Conservation (phyloP, 1,284 basidiomycete genomes). For the Ceratobasidium sp. region DNA sequence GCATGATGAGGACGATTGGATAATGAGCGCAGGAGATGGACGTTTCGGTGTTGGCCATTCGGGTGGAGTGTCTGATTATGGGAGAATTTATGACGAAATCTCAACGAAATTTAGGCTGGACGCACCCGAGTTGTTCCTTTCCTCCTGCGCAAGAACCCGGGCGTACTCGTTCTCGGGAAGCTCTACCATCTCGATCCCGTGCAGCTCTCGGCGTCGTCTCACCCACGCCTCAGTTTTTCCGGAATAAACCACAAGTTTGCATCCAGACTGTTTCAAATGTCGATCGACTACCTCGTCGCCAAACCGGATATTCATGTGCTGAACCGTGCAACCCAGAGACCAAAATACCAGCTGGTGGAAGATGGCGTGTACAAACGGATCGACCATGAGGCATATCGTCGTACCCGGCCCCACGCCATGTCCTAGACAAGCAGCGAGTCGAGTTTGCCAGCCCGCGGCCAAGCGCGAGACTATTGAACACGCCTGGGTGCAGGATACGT, state of each 20-base stretch:
- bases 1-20: constrained; percentile 13
- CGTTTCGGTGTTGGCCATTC: constrained; percentile 12
- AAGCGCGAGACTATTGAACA: constrained; percentile 11
- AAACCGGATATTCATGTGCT: not conserved
- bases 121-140: not conserved
- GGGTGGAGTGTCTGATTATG: not conserved
- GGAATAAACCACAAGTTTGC: constrained; percentile 1
- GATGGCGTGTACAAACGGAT: not conserved
- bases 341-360: constrained; percentile 32
- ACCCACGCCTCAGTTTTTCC: not conserved
- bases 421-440: not conserved
- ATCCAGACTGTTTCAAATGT: not conserved
- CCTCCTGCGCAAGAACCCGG: not conserved
- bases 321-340: constrained; percentile 28
- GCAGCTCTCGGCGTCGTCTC: not conserved
- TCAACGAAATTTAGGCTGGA: not conserved
- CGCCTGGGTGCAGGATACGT: constrained; percentile 15
- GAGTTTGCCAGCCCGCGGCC: not conserved
- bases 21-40: constrained; percentile 5
- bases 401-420: too few relatives aligned
- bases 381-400: constrained; percentile 15
- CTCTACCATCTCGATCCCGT: not conserved
- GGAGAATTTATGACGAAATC: too few relatives aligned
- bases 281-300: not conserved
- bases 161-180: constrained; percentile 9